Evolutionary conservation across 371 early-diverging fungal genomes (phyloP), one percentile per base, ranked within the genome.

Genomic region (Mortierella sp.): DNA sequence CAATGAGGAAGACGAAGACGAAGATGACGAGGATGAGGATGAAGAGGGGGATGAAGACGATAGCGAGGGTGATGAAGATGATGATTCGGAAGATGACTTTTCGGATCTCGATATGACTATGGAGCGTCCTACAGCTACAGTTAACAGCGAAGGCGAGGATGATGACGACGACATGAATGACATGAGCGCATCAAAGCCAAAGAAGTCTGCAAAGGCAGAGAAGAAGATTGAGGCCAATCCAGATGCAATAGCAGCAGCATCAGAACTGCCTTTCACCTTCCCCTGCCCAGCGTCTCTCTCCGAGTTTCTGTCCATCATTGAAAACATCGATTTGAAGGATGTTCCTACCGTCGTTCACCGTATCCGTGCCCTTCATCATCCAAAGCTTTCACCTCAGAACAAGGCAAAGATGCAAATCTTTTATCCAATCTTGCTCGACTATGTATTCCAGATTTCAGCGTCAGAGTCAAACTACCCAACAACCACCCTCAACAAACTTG

Each of bases 241-340:
- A 5, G 81, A 75, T 22, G 72, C 69, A 19, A 33, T 72, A 5
- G 62, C 73, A 8, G 84, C 85, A 3, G 77, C 73, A 15, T 62
- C 74, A 7, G 94, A 94, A 68, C 82, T 97, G 32, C 97, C 97
- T 0, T 98, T 83, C 74, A 95, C 94, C 7, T 96, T 97, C 77
- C 85, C 89, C 10, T 94, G 95, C 57, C 97, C 98, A 5, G 83
- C 84, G 0, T 87, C 90, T 7, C 90, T 92, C 68, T 86, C 85
- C 19, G 89, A 91, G 50, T 92, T 95, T 67, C 63, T 92, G n/a
- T 72, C 77, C 33, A 83, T 93, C 47, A 68, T 92, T 28, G 74
- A 90, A 21, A 88, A 84, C 48, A 86, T 91, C 28, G 76, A 83
- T 0, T 68, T 89, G 5, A 89, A 91, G 43, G 93, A 96, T 58